Percentiles rank a stretch among this genome's conserved stretches.
Evolutionary conservation across 495 filamentous ascomycete species (phyloP).

Genomic region (Friedmanniomyces simplex): DNA sequence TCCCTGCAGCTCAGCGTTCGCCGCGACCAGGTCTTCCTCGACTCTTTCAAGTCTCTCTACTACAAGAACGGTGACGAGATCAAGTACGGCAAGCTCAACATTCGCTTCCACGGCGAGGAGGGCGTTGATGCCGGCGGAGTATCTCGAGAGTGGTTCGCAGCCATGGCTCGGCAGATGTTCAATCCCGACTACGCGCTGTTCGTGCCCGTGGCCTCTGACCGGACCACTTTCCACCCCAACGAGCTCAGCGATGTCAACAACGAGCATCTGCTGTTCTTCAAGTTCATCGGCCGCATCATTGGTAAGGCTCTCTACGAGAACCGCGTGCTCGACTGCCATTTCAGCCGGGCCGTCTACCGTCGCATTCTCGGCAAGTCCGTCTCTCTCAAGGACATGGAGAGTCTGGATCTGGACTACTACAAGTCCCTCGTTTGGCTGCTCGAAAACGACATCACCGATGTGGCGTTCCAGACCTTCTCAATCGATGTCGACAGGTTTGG

Average conservation of each 20-base stretch:
- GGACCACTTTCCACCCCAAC: constrained; percentile 98
- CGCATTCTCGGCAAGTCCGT: constrained; percentile 87
- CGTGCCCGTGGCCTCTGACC: constrained; percentile 91
- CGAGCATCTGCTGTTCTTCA: constrained; percentile 97
- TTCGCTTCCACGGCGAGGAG: constrained; percentile 94
- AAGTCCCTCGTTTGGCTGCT: constrained; percentile 99
- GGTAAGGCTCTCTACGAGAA: constrained; percentile 97
- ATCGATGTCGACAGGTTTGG: constrained; percentile 90
- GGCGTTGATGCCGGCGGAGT: constrained; percentile 97
- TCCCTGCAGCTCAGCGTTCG: constrained; percentile 82
- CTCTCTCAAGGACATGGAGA: constrained; percentile 99
- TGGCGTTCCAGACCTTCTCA: constrained; percentile 95
- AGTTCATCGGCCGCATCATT: constrained; percentile 97
- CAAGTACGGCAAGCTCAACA: constrained; percentile 96
- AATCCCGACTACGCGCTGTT: constrained; percentile 96
- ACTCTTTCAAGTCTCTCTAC: constrained; percentile 92
- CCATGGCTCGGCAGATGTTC: constrained; percentile 96
- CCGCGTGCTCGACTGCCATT: constrained; percentile 94
- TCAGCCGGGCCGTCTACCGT: constrained; percentile 97
- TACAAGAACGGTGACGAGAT: constrained; percentile 93
- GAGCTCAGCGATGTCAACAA: constrained; percentile 84
- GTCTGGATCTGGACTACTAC: constrained; percentile 95
- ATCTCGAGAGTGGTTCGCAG: constrained; percentile 98
- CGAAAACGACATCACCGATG: constrained; percentile 96
- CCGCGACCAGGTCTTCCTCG: constrained; percentile 92